A percentile compares a stretch with the other conserved stretches of the same genome.
Evolutionary conservation across 164 flowering plant species (phyloP).

Genomic region (Akebia trifoliata): DNA sequence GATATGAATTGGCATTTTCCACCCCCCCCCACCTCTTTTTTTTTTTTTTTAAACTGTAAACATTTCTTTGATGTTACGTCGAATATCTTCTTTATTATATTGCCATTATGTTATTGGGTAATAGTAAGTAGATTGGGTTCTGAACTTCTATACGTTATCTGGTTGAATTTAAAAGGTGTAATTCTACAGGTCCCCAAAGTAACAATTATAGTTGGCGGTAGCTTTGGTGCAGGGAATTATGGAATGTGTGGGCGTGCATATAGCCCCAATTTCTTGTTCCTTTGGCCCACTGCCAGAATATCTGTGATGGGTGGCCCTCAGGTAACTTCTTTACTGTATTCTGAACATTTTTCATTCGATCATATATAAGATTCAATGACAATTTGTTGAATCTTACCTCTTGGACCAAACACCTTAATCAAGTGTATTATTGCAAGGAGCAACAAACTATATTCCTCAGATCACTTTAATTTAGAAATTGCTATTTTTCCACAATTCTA

Average conservation of each 20-base stretch:
- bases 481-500: background rate
- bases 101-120: background rate
- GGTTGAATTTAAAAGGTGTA: background rate
- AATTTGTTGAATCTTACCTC: background rate
- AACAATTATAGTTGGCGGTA: constrained; percentile 87
- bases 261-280: constrained; percentile 90
- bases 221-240: constrained; percentile 99
- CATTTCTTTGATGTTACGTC: no score
- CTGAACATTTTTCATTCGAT: background rate
- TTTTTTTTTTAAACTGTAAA: no score
- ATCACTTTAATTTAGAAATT: background rate
- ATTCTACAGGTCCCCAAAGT: constrained; percentile 80
- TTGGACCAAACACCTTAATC: background rate
- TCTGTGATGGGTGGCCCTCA: constrained; percentile 98
- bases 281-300: constrained; percentile 96
- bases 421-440: background rate
- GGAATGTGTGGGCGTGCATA: constrained; percentile 99
- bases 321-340: constrained; percentile 39
- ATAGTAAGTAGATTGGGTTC: background rate
- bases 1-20: no score
- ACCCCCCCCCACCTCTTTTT: no score
- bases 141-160: background rate
- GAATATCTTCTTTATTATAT: background rate
- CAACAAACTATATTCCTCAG: background rate
- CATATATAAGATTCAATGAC: background rate